A percentile compares a stretch with the other conserved stretches of the same genome.
Evolutionary conservation across 2,329 filamentous ascomycete genomes (phyloP).

Genomic region (Aspergillus sergii): DNA sequence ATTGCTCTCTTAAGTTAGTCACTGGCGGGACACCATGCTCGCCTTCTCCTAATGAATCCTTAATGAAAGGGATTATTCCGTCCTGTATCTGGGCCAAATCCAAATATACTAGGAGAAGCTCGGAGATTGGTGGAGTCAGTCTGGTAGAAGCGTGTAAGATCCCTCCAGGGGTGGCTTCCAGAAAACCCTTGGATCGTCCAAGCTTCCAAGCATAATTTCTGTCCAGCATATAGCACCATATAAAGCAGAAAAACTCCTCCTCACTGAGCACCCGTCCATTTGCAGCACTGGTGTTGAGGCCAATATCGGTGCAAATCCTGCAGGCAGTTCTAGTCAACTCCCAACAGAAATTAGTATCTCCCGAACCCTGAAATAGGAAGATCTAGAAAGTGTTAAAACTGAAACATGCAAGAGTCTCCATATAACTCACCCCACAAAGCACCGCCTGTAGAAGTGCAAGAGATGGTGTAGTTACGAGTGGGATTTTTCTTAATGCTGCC

Average conservation of each 20-base stretch:
- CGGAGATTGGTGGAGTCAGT: conserved; percentile 8
- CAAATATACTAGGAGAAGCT: conserved; percentile 21
- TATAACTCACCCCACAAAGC: conserved; percentile 14
- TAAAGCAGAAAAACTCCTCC: conserved; percentile 25
- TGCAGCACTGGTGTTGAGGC: conserved; percentile 5
- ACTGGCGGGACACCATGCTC: neutral
- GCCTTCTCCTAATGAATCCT: neutral
- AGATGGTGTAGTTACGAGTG: conserved; percentile 15
- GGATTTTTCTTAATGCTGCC: conserved; percentile 19
- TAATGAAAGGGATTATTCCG: conserved; percentile 15
- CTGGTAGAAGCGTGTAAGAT: conserved; percentile 4
- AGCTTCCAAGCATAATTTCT: conserved; percentile 26
- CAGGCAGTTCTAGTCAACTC: conserved; percentile 24
- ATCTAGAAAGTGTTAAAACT: conserved; percentile 13
- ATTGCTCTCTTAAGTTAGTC: neutral
- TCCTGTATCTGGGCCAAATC: conserved; percentile 24
- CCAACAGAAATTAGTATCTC: conserved; percentile 20
- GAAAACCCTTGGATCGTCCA: conserved; percentile 10
- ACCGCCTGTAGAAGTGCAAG: conserved; percentile 20
- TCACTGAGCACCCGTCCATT: neutral
- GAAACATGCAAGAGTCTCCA: neutral
- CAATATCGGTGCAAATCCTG: conserved; percentile 21
- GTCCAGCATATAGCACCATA: conserved; percentile 29
- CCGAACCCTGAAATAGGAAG: conserved; percentile 26
- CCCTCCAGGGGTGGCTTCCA: neutral